These are phyloP conservation scores for Ustilago sp. DNA, from an alignment of 1,284 basidiomycete genomes.

Conservation along the genomic window DNA sequence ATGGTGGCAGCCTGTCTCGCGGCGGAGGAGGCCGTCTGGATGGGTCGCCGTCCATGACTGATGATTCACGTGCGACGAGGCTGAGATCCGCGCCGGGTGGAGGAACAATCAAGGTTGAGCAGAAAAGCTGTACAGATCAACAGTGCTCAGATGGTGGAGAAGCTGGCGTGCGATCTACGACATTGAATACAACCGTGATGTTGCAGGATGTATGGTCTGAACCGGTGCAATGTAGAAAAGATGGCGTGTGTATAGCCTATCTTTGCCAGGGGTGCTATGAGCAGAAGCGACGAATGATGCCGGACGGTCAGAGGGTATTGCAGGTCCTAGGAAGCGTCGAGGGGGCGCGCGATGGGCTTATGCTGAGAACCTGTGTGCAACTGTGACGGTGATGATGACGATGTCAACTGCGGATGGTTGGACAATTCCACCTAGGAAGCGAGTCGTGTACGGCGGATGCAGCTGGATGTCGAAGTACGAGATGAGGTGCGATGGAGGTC, in stretches of 20 bases:
- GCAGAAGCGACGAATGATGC: constrained; percentile 4
- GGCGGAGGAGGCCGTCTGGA: constrained; percentile 19
- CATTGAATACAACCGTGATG: background rate
- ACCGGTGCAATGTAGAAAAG: constrained; percentile 15
- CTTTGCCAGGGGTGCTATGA: constrained; percentile 19
- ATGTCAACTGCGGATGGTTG: background rate
- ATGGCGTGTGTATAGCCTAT: constrained; percentile 37
- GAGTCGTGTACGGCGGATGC: background rate
- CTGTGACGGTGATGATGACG: background rate
- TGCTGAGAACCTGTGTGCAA: background rate
- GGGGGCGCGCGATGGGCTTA: too few relatives aligned
- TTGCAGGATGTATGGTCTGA: background rate
- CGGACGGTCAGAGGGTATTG: too few relatives aligned
- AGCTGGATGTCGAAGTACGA: background rate
- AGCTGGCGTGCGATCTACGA: background rate
- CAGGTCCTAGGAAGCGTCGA: too few relatives aligned
- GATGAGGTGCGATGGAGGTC: background rate
- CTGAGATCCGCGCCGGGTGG: background rate
- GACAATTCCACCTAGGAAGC: background rate
- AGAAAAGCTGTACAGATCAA: background rate
- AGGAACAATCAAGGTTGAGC: background rate
- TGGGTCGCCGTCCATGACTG: constrained; percentile 36
- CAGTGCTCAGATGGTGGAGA: background rate
- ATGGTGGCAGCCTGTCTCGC: constrained; percentile 15
- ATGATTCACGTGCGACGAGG: background rate